A percentile compares a stretch with the other conserved stretches of the same genome.
These are phyloP conservation scores for Fusarium citri DNA, from an alignment of 2,329 filamentous ascomycete genomes.

Conservation along the genomic window DNA sequence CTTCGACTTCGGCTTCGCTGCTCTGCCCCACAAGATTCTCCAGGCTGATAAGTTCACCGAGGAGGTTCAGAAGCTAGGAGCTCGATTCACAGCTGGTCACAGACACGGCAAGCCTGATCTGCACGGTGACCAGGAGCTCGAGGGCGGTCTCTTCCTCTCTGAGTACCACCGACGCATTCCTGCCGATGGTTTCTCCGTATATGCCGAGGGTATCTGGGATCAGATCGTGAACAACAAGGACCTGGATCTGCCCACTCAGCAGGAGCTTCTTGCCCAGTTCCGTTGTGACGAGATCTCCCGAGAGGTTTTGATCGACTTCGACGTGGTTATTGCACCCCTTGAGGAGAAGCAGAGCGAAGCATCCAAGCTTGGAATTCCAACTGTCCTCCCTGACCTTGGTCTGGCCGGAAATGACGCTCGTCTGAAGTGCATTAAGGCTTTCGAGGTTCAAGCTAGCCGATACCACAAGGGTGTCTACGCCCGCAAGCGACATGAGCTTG, in stretches of 20 bases:
- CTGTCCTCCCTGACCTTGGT: slow-evolving; percentile 81
- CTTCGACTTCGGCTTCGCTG: slow-evolving; percentile 95
- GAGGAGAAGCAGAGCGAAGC: slow-evolving; percentile 87
- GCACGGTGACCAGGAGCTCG: slow-evolving; percentile 75
- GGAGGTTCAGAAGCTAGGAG: slow-evolving; percentile 83
- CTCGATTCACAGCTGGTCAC: slow-evolving; percentile 84
- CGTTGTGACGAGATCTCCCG: slow-evolving; percentile 96
- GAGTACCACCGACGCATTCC: slow-evolving; percentile 97
- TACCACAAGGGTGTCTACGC: slow-evolving; percentile 97
- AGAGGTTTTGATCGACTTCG: slow-evolving; percentile 87
- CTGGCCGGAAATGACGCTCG: slow-evolving; percentile 77
- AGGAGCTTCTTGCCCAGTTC: slow-evolving; percentile 96
- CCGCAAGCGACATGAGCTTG: slow-evolving; percentile 85
- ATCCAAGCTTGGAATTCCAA: slow-evolving; percentile 75
- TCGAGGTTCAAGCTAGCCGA: slow-evolving; percentile 88
- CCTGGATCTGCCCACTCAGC: slow-evolving; percentile 93
- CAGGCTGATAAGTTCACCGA: slow-evolving; percentile 90
- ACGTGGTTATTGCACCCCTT: slow-evolving; percentile 81
- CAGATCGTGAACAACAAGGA: slow-evolving; percentile 99
- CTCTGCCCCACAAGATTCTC: slow-evolving; percentile 94
- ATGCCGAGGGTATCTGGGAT: slow-evolving; percentile 95
- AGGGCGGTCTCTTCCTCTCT: slow-evolving; percentile 86
- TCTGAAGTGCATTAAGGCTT: slow-evolving; percentile 79
- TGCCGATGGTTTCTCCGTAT: slow-evolving; percentile 94
- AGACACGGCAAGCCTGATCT: slow-evolving; percentile 73